Evolutionary conservation across 2,329 filamentous ascomycete genomes (phyloP).

Genomic region (Daldinia eschscholtzii): DNA sequence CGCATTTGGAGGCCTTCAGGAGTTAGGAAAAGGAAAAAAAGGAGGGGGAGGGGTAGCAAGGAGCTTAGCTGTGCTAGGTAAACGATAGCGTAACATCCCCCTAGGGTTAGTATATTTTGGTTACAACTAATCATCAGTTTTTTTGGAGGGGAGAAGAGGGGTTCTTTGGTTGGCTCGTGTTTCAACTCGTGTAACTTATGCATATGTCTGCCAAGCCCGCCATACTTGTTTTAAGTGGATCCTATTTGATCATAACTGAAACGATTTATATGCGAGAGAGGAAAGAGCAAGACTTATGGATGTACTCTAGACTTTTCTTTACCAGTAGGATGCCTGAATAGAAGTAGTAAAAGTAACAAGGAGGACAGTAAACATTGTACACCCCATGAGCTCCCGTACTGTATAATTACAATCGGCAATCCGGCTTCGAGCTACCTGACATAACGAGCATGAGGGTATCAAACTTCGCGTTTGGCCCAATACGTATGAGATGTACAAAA

Average conservation of each 20-base stretch:
- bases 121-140: conserved; percentile 34
- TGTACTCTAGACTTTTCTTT: background rate
- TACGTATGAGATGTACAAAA: background rate
- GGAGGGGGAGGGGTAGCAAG: conserved; percentile 42
- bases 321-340: background rate
- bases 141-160: conserved; percentile 27
- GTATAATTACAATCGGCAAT: conserved; percentile 3
- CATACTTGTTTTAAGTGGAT: conserved; percentile 38
- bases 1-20: conserved; percentile 19
- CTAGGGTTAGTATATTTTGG: conserved; percentile 14
- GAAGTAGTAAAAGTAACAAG: conserved; percentile 2
- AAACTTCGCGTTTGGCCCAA: background rate
- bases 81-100: conserved; percentile 21
- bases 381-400: background rate
- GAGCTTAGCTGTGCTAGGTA: conserved; percentile 31
- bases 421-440: background rate
- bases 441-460: no score
- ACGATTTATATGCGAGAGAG: conserved; percentile 35
- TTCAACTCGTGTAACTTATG: conserved; percentile 31
- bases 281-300: background rate
- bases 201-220: conserved; percentile 38
- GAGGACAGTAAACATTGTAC: background rate
- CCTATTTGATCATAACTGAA: conserved; percentile 41
- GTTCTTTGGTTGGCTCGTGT: conserved; percentile 24
- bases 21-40: conserved; percentile 28